These are phyloP conservation scores for Fragilariopsis cylindrus DNA, from an alignment of 108 stramenopile genomes.

Conservation along the genomic window DNA sequence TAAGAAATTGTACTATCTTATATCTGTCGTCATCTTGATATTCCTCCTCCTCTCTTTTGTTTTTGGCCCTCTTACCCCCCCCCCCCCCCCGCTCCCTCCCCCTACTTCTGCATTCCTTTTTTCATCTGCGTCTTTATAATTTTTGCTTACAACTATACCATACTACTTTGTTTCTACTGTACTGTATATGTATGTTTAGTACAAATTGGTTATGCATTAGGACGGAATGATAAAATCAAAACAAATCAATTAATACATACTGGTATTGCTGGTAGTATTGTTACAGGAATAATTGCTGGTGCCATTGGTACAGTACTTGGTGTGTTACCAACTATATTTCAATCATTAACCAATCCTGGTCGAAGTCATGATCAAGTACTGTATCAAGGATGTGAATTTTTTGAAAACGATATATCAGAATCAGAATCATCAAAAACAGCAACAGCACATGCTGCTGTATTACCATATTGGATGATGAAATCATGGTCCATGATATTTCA, in stretches of 20 bases:
- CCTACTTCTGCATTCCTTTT: too few relatives aligned
- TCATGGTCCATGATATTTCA: not conserved
- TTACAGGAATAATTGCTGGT: not conserved
- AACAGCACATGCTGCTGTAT: not conserved
- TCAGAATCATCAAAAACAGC: too few relatives aligned
- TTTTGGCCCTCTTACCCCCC: too few relatives aligned
- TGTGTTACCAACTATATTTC: not conserved
- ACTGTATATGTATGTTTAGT: not conserved
- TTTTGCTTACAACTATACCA: too few relatives aligned
- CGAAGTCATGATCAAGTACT: not conserved
- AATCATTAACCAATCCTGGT: not conserved
- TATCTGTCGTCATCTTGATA: too few relatives aligned
- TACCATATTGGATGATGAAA: conserved; percentile 5
- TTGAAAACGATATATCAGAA: not conserved
- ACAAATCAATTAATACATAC: not conserved
- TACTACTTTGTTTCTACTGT: too few relatives aligned
- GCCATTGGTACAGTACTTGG: not conserved
- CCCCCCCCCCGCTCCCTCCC: too few relatives aligned
- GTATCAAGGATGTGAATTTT: not conserved
- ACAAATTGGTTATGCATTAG: not conserved
- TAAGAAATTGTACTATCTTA: too few relatives aligned
- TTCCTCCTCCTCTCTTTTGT: too few relatives aligned
- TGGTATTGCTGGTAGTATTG: not conserved
- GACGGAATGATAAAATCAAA: not conserved
- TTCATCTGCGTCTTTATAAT: too few relatives aligned